These are phyloP conservation scores for Astragalus glycyphyllos DNA, from an alignment of 306 rosid species.

Conservation along the genomic window DNA sequence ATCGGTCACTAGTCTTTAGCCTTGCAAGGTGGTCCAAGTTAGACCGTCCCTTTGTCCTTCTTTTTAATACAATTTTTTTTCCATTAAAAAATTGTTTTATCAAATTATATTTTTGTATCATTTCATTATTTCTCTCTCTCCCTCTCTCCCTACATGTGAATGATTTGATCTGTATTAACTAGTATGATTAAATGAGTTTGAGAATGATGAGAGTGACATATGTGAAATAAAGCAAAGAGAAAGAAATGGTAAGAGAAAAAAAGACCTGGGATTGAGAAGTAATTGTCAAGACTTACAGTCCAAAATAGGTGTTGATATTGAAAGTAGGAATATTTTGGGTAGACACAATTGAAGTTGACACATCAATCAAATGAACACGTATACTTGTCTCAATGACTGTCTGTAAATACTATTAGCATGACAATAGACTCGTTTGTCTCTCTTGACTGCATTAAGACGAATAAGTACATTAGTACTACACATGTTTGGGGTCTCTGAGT, in stretches of 20 bases:
- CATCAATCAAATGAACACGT: constrained; percentile 47
- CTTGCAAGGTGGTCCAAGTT: too few relatives aligned
- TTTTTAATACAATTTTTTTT: too few relatives aligned
- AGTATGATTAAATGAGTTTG: neutral
- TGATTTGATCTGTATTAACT: too few relatives aligned
- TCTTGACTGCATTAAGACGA: constrained; percentile 44
- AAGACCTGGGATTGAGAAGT: neutral
- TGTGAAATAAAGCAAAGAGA: neutral
- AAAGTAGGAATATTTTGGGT: constrained; percentile 46
- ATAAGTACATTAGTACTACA: constrained; percentile 48
- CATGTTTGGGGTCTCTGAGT: neutral
- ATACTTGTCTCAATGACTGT: constrained; percentile 46
- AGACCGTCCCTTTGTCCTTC: too few relatives aligned
- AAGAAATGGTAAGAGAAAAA: neutral
- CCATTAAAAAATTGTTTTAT: too few relatives aligned
- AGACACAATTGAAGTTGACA: constrained; percentile 51
- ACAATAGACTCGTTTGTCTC: constrained; percentile 48
- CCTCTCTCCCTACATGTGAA: too few relatives aligned
- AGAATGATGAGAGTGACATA: neutral
- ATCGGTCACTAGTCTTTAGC: too few relatives aligned
- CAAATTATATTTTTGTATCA: too few relatives aligned
- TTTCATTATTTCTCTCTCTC: too few relatives aligned
- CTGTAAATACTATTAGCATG: constrained; percentile 40
- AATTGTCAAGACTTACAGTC: constrained; percentile 5
- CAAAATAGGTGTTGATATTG: neutral